Evolutionary conservation across 2,329 filamentous ascomycete genomes (phyloP), one percentile per base, ranked within the genome.

Genomic region (Xylaria sp.): DNA sequence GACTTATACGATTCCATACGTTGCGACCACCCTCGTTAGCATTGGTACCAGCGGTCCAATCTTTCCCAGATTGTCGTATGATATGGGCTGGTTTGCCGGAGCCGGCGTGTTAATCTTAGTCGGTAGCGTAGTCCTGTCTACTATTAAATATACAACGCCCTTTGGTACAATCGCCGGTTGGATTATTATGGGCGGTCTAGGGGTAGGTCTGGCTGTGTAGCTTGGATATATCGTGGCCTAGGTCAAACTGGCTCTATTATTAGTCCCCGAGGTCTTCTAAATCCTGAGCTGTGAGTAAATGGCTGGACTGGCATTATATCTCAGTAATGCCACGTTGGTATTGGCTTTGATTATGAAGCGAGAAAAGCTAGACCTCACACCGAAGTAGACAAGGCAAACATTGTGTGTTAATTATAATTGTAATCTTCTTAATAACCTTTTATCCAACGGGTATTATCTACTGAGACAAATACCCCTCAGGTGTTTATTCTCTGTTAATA

Each of bases 281-380:
- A 65, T 70, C 22, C 17, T 68, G 3, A 66, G 38, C 15, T 70
- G 66, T 38, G 63, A 63, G 11, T 60, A 70, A n/a, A 70, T 70
- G 66, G 63, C 47, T 20, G 68, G 59, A 2, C 58, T 68, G 3
- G 68, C 45, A 20, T 20, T 70, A 13, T 63, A 65, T n/a, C 62
- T 70, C 1, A 65, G 68, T 1, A 66, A 68, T 22, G 66, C 68
- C 1, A 70, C 68, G 2, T 22, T 67, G 1, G 10, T 67, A 1
- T 39, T 47, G 29, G 45, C 49, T 2, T 2, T 60, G 1, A 3
- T 44, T 0, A 63, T 63, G 65, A 67, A 61, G 27, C 25, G 47
- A 29, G 65, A 67, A 15, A 62, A 57, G 39, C 27, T 67, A 20
- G 22, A 63, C 10, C 45, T 62, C 13, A n/a, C 42, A 20, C 42